Evolutionary conservation across 176 grass and related monocot genomes (phyloP).

Genomic region (Chloris gayana): DNA sequence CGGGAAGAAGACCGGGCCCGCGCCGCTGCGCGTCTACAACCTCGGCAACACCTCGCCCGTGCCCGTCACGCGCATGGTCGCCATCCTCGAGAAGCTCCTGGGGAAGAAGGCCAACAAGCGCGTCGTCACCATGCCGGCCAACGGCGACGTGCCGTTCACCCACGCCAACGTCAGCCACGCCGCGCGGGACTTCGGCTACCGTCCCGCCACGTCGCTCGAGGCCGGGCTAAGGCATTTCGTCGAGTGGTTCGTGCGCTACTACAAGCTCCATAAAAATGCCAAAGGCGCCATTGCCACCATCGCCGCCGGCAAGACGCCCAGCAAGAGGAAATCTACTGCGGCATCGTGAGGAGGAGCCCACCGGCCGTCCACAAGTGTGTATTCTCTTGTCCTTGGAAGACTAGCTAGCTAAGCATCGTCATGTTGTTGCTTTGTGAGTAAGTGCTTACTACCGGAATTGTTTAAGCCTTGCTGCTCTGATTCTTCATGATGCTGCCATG

Average conservation of each 20-base stretch:
- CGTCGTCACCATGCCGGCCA: constrained; percentile 77
- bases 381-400: constrained; percentile 44
- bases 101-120: constrained; percentile 90
- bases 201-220: constrained; percentile 70
- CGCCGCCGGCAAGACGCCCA: constrained; percentile 21
- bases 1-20: constrained; percentile 58
- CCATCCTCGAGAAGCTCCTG: constrained; percentile 81
- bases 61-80: constrained; percentile 79
- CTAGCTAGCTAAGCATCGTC: constrained; percentile 11
- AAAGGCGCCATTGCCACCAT: neutral
- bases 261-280: constrained; percentile 45
- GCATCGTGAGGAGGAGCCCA: constrained; percentile 42
- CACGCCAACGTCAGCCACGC: constrained; percentile 96
- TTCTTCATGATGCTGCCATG: constrained; percentile 48
- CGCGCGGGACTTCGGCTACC: constrained; percentile 69
- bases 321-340: constrained; percentile 52
- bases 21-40: constrained; percentile 86
- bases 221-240: constrained; percentile 73
- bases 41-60: constrained; percentile 94
- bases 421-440: constrained; percentile 41
- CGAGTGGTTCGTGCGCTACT: constrained; percentile 83
- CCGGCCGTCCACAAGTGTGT: constrained; percentile 35
- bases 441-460: constrained; percentile 25
- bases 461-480: constrained; percentile 52
- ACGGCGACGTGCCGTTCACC: constrained; percentile 95